Evolutionary conservation across 1,284 basidiomycete species (phyloP).

Genomic region (Earliella scabrosa): DNA sequence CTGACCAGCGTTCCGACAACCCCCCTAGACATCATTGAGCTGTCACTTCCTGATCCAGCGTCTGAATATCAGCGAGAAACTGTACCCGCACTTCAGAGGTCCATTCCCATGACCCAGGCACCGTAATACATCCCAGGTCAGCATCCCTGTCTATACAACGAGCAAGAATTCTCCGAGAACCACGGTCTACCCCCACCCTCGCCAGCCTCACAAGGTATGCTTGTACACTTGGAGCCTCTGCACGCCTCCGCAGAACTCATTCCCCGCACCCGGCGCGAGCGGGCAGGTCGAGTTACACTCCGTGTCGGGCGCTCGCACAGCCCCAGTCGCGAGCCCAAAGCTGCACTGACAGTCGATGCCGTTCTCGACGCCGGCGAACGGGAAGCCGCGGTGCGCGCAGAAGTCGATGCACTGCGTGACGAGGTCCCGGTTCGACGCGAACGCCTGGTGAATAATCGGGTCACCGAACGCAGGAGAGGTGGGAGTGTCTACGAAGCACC

Average conservation of each 20-base stretch:
- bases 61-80: too few species aligned
- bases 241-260: conserved; percentile 14
- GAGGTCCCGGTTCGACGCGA: conserved; percentile 15
- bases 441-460: conserved; percentile 14
- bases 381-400: conserved; percentile 14
- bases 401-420: conserved; percentile 10
- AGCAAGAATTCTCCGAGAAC: too few species aligned
- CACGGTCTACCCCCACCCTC: not conserved
- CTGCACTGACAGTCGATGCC: conserved; percentile 19
- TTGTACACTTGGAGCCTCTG: conserved; percentile 12
- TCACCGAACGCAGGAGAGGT: conserved; percentile 3
- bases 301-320: not conserved
- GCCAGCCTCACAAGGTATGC: not conserved
- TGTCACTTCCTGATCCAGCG: too few species aligned
- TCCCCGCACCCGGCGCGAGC: conserved; percentile 2
- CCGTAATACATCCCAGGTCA: too few species aligned
- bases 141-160: too few species aligned
- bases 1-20: too few species aligned
- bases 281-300: conserved; percentile 16
- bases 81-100: too few species aligned
- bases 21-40: too few species aligned
- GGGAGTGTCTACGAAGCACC: conserved; percentile 19
- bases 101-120: too few species aligned
- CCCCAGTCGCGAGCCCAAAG: conserved; percentile 9
- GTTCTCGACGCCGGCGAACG: conserved; percentile 15